A percentile compares a stretch with the other conserved stretches of the same genome.
These are phyloP conservation scores for Lactuca sativa DNA, from an alignment of 129 eudicot species.

Conservation along the genomic window DNA sequence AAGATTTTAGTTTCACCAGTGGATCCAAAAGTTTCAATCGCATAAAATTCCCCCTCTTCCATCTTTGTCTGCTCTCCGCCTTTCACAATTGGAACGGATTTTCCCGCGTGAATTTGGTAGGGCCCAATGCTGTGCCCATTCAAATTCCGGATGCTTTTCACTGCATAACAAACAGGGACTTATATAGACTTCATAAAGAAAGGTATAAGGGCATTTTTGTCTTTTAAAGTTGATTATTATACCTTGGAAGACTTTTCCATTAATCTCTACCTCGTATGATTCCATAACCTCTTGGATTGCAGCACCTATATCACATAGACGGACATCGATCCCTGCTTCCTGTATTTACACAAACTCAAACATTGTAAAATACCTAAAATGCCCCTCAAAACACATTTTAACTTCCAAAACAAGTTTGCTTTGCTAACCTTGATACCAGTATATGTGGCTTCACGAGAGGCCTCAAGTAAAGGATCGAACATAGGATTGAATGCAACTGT, in stretches of 20 bases:
- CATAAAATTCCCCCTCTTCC: conserved; percentile 99
- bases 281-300: conserved; percentile 99
- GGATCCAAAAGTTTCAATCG: conserved; percentile 98
- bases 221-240: background rate
- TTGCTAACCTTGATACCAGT: conserved; percentile 86
- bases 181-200: too few species aligned
- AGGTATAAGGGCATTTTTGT: too few species aligned
- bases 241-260: conserved; percentile 98
- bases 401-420: background rate
- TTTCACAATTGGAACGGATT: conserved; percentile 98
- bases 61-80: conserved; percentile 99
- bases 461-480: conserved; percentile 92
- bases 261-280: conserved; percentile 97
- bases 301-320: conserved; percentile 95
- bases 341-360: conserved; percentile 16
- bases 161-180: conserved; percentile 34
- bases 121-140: conserved; percentile 97
- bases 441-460: conserved; percentile 97
- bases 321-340: conserved; percentile 99
- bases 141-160: conserved; percentile 94
- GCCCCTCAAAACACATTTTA: background rate
- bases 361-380: background rate
- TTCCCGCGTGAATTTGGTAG: conserved; percentile 96
- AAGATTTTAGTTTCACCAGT: conserved; percentile 57
- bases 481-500: conserved; percentile 98